Conservation (phyloP, 306 rosid species). For the Dicorynia guianensis region DNA sequence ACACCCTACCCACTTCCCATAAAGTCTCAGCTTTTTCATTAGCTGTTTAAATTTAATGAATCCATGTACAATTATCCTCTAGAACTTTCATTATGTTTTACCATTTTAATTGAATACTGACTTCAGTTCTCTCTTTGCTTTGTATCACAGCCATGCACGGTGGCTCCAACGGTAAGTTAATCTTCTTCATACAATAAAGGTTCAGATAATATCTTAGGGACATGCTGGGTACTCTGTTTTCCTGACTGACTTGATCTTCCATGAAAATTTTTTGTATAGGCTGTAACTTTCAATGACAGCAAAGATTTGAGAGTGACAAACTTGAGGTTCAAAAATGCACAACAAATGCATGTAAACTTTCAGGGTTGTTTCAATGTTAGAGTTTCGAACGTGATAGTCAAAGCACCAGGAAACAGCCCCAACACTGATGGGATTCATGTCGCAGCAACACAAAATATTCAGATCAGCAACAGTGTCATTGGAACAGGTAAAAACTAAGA, state of each 20-base stretch:
- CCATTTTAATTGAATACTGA: not conserved
- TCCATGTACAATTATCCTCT: too few species aligned
- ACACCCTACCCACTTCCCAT: too few species aligned
- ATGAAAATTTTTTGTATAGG: conserved; percentile 48
- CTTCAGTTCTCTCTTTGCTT: conserved; percentile 7
- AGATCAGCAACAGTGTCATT: conserved; percentile 55
- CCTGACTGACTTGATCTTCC: not conserved
- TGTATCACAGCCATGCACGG: conserved; percentile 70
- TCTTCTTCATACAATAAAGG: not conserved
- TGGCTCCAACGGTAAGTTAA: conserved; percentile 76
- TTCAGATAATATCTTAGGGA: not conserved
- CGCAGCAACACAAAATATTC: conserved; percentile 55
- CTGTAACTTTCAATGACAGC: conserved; percentile 70
- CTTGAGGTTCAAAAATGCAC: conserved; percentile 63
- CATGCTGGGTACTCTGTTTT: conserved; percentile 27
- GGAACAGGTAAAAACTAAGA: conserved; percentile 58
- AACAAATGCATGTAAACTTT: conserved; percentile 72
- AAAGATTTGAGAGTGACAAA: conserved; percentile 53
- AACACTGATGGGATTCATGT: conserved; percentile 96
- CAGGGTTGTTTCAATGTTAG: conserved; percentile 56
- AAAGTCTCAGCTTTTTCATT: conserved; percentile 18
- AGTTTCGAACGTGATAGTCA: conserved; percentile 52
- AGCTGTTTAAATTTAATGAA: too few species aligned
- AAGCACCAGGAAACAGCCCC: conserved; percentile 78
- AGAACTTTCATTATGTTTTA: not conserved